Conservation (phyloP, 2,329 filamentous ascomycete genomes). For the Neurospora crassa region DNA sequence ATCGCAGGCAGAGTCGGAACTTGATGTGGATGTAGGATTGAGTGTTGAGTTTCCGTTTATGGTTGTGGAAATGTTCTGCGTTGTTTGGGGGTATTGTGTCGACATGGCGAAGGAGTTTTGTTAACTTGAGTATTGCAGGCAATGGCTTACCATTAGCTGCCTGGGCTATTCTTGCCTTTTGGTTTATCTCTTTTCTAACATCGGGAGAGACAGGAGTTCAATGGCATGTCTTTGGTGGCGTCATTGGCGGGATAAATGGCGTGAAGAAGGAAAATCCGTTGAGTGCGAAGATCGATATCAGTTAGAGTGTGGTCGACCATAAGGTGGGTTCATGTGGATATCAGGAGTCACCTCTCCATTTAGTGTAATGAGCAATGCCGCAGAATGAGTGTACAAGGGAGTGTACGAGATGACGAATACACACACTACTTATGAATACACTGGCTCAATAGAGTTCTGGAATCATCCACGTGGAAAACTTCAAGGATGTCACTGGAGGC, state of each 20-base stretch:
- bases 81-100: background rate
- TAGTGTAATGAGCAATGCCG: background rate
- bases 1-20: conserved; percentile 37
- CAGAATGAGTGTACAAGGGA: background rate
- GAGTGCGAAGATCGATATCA: background rate
- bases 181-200: background rate
- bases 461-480: background rate
- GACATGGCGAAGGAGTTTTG: background rate
- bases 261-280: background rate
- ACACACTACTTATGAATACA: background rate
- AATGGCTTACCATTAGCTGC: background rate
- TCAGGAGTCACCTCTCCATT: background rate
- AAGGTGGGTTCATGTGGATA: background rate
- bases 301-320: background rate
- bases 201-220: background rate
- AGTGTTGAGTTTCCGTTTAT: background rate
- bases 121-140: background rate
- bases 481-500: background rate
- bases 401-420: background rate
- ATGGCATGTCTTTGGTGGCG: background rate
- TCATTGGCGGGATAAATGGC: background rate
- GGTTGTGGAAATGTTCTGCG: background rate
- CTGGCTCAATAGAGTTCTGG: background rate
- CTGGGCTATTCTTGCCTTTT: background rate
- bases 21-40: conserved; percentile 33